phyloP scores from a whole-genome alignment of 192 early-diverging fungal species.

The Linnemannia schmuckeri region DNA sequence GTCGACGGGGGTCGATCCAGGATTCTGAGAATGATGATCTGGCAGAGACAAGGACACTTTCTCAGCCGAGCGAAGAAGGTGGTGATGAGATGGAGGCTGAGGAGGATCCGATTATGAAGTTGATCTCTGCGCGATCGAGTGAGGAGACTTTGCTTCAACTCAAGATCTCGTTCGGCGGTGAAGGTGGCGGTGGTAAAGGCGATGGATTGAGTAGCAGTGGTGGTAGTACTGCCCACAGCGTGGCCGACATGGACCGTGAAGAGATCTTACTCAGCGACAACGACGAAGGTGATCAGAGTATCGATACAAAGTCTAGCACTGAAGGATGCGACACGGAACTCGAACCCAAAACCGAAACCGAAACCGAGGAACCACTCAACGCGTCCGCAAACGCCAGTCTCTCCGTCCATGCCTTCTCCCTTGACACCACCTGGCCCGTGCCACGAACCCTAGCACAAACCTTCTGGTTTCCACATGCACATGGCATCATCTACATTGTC shows the following conservation, averaged over 20 bases:
- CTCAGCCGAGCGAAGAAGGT: background rate
- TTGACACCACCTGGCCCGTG: conserved; percentile 54
- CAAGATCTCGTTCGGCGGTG: background rate
- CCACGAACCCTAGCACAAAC: conserved; percentile 41
- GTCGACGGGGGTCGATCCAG: background rate
- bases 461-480: conserved; percentile 51
- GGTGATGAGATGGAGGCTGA: background rate
- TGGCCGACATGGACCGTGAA: conserved; percentile 1
- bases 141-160: conserved; percentile 20
- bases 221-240: conserved; percentile 1
- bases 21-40: background rate
- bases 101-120: background rate
- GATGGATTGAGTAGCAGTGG: background rate
- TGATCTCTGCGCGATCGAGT: background rate
- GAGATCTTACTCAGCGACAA: background rate
- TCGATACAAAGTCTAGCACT: background rate
- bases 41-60: background rate
- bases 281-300: background rate
- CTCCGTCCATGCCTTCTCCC: conserved; percentile 52
- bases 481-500: conserved; percentile 51
- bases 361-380: background rate
- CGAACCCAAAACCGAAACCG: background rate
- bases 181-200: too few species aligned
- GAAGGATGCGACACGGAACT: background rate
- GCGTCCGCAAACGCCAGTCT: conserved; percentile 31